Evolutionary conservation across 805 yeast species (phyloP).

Genomic region (Yarrowia bubula): DNA sequence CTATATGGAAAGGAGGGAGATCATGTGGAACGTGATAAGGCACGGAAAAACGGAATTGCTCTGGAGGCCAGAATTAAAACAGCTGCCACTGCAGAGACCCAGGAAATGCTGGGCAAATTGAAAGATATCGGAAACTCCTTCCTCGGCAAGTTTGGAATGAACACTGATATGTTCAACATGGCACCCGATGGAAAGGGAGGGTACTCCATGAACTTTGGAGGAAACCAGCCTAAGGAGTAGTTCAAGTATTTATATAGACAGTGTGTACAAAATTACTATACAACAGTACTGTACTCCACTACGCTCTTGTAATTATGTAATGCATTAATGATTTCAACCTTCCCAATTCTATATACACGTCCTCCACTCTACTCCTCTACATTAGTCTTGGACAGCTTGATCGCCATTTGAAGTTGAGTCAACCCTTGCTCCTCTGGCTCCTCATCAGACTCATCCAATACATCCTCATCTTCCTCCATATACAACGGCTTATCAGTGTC

Average conservation of each 20-base stretch:
- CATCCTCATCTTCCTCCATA: not conserved
- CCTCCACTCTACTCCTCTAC: not conserved
- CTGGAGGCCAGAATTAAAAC: slow-evolving; percentile 32
- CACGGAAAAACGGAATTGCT: slow-evolving; percentile 8
- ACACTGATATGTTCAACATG: slow-evolving; percentile 37
- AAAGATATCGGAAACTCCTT: slow-evolving; percentile 39
- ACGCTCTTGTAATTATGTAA: too few species aligned
- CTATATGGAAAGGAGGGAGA: slow-evolving; percentile 19
- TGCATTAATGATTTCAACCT: too few species aligned
- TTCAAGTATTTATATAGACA: not conserved
- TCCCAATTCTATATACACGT: not conserved
- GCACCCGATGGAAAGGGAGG: slow-evolving; percentile 32
- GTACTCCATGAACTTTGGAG: slow-evolving; percentile 29
- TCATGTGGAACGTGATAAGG: slow-evolving; percentile 5
- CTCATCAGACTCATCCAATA: not conserved
- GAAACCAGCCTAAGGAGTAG: not conserved
- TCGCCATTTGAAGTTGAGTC: not conserved
- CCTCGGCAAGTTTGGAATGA: slow-evolving; percentile 37
- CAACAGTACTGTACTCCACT: too few species aligned
- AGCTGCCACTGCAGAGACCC: slow-evolving; percentile 36
- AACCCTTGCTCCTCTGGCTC: not conserved
- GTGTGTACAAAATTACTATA: too few species aligned
- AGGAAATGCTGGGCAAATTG: slow-evolving; percentile 37
- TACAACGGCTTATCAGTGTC: too few species aligned
- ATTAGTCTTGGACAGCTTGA: not conserved